Percentiles rank a stretch among this genome's conserved stretches.
phyloP scores from a whole-genome alignment of 1,284 basidiomycete species.

The Moesziomyces globuligerus region DNA sequence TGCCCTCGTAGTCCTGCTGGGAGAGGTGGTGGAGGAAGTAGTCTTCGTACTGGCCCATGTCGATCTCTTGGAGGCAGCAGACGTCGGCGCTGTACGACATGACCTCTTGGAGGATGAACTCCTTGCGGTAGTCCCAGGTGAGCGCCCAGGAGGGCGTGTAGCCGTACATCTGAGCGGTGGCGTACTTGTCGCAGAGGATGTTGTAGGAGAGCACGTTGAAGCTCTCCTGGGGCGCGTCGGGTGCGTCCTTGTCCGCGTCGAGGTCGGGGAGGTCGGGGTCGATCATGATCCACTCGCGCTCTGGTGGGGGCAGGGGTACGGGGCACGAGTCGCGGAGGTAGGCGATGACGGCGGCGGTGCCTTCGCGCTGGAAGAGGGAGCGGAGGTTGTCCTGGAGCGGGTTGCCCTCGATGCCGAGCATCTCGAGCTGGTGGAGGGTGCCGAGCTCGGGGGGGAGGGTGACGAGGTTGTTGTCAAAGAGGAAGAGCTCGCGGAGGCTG shows the following conservation, averaged over 20 bases:
- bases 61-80: conserved; percentile 90
- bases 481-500: conserved; percentile 86
- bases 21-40: conserved; percentile 84
- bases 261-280: conserved; percentile 74
- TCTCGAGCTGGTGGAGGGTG: conserved; percentile 89
- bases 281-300: conserved; percentile 83
- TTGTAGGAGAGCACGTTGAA: conserved; percentile 92
- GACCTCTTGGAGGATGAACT: conserved; percentile 87
- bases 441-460: conserved; percentile 89
- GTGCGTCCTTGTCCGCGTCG: conserved; percentile 61
- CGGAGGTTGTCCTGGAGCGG: conserved; percentile 83
- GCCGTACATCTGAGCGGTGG: conserved; percentile 89
- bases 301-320: conserved; percentile 81
- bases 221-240: conserved; percentile 70
- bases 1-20: conserved; percentile 86
- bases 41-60: conserved; percentile 90
- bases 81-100: conserved; percentile 87
- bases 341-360: conserved; percentile 85
- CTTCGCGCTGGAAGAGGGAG: conserved; percentile 88
- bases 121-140: conserved; percentile 92
- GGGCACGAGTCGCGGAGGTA: conserved; percentile 89
- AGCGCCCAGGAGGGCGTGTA: conserved; percentile 98
- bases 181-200: conserved; percentile 90
- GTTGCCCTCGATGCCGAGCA: conserved; percentile 94
- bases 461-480: conserved; percentile 93